A percentile compares a stretch with the other conserved stretches of the same genome.
Conservation (phyloP, 1,284 basidiomycete species). For the Veloporphyrellus conicus region DNA sequence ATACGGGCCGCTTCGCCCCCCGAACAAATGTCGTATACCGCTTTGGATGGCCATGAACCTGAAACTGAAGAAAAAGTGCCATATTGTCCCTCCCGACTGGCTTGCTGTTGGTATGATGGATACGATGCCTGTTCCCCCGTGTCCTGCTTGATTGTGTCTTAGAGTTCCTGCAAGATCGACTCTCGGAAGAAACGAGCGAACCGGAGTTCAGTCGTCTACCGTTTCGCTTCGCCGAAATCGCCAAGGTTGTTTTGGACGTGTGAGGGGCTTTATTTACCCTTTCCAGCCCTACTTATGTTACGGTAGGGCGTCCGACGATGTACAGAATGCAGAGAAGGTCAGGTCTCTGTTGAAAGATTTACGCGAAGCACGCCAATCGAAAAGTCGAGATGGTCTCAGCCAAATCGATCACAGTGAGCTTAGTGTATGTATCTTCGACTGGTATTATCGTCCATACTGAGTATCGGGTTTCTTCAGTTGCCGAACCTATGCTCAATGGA, state of each 20-base stretch:
- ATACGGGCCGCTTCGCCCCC: constrained; percentile 90
- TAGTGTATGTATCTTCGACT: constrained; percentile 51
- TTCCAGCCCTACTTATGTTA: background rate
- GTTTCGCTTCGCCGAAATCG: constrained; percentile 83
- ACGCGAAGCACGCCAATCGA: constrained; percentile 90
- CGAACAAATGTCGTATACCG: constrained; percentile 77
- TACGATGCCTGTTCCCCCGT: background rate
- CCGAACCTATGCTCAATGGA: constrained; percentile 87
- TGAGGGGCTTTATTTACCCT: constrained; percentile 33
- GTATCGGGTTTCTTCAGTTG: constrained; percentile 48
- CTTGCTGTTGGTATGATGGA: constrained; percentile 66
- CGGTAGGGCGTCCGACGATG: constrained; percentile 82
- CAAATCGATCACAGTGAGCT: constrained; percentile 73
- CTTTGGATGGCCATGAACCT: constrained; percentile 94
- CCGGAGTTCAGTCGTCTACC: constrained; percentile 74
- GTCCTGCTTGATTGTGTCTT: background rate
- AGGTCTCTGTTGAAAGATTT: constrained; percentile 88
- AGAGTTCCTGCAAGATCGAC: constrained; percentile 72
- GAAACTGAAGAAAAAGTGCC: constrained; percentile 91
- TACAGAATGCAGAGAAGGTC: constrained; percentile 77
- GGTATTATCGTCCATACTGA: constrained; percentile 1
- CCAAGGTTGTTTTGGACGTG: constrained; percentile 88
- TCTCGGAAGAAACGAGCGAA: constrained; percentile 68
- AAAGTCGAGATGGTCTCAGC: constrained; percentile 79
- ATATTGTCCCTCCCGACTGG: constrained; percentile 88